A percentile compares a stretch with the other conserved stretches of the same genome.
phyloP scores from a whole-genome alignment of 1,139 yeast genomes.

The Citeromyces hawaiiensis region DNA sequence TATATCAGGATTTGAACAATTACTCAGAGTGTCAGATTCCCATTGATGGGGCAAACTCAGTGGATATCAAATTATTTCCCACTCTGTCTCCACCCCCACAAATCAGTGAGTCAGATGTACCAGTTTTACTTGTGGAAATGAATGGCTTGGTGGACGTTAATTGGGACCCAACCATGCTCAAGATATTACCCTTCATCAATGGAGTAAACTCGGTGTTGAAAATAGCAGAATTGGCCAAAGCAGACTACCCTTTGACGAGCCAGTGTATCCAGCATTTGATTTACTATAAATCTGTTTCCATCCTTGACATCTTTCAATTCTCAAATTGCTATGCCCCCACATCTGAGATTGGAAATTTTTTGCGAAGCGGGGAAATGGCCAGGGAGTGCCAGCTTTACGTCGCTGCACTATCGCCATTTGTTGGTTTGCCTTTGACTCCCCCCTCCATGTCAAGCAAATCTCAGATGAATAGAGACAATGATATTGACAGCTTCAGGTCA shows the following conservation, averaged over 20 bases:
- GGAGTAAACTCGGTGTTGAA: constrained; percentile 76
- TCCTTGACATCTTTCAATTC: constrained; percentile 83
- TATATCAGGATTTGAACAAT: constrained; percentile 84
- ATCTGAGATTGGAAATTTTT: constrained; percentile 55
- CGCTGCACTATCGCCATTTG: constrained; percentile 17
- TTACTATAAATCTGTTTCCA: constrained; percentile 76
- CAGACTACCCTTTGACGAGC: constrained; percentile 66
- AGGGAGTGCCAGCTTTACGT: constrained; percentile 81
- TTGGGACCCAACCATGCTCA: constrained; percentile 96
- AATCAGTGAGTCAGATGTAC: constrained; percentile 68
- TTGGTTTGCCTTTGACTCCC: constrained; percentile 8
- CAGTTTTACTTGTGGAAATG: constrained; percentile 69
- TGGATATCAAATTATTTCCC: constrained; percentile 87
- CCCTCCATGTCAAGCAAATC: constrained; percentile 5
- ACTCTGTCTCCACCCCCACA: constrained; percentile 75
- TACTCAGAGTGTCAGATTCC: constrained; percentile 95
- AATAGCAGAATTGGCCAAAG: constrained; percentile 70
- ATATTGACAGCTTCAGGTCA: constrained; percentile 8
- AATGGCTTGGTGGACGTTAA: constrained; percentile 66
- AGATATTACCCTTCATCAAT: constrained; percentile 72
- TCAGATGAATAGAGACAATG: constrained; percentile 9
- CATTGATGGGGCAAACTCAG: constrained; percentile 76
- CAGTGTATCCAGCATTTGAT: constrained; percentile 86
- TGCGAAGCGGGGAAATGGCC: constrained; percentile 55
- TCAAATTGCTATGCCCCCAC: constrained; percentile 85